Evolutionary conservation across 2,329 filamentous ascomycete species (phyloP).

Genomic region (Fusarium chaquense): DNA sequence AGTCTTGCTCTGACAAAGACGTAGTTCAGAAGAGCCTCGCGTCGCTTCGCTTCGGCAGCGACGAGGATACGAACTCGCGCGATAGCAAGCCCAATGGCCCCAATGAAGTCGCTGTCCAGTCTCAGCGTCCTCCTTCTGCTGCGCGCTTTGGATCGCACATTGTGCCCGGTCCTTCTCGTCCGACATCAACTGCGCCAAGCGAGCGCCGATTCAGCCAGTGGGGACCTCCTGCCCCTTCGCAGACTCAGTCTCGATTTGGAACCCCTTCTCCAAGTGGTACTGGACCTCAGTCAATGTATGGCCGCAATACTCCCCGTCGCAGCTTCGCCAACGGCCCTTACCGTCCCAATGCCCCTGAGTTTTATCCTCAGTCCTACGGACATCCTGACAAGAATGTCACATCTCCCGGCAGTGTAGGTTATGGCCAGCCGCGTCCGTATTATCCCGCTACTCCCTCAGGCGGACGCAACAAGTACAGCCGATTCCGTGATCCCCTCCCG

Average conservation of each 20-base stretch:
- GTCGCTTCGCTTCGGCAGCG: conserved; percentile 41
- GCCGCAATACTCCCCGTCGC: conserved; percentile 45
- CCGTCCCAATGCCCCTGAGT: conserved; percentile 52
- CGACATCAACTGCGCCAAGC: conserved; percentile 43
- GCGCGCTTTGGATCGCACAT: conserved; percentile 51
- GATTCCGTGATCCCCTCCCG: conserved; percentile 46
- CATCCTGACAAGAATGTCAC: conserved; percentile 36
- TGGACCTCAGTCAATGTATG: conserved; percentile 25
- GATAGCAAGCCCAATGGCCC: conserved; percentile 36
- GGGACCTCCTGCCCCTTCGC: conserved; percentile 36
- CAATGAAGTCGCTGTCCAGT: conserved; percentile 28
- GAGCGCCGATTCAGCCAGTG: conserved; percentile 46
- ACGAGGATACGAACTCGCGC: conserved; percentile 21
- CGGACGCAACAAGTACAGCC: conserved; percentile 48
- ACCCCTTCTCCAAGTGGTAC: conserved; percentile 22
- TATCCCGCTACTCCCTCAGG: conserved; percentile 51
- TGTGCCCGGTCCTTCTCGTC: conserved; percentile 49
- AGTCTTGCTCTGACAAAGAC: conserved; percentile 48
- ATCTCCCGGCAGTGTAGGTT: conserved; percentile 38
- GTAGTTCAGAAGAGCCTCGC: conserved; percentile 47
- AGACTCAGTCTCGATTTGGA: conserved; percentile 38
- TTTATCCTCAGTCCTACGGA: conserved; percentile 47
- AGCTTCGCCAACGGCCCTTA: conserved; percentile 50
- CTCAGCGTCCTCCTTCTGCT: conserved; percentile 41
- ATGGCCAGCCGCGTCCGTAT: conserved; percentile 42